Percentiles rank a stretch among this genome's conserved stretches.
phyloP scores from a whole-genome alignment of 176 grass and related monocot species.

The Aechmea fasciata region DNA sequence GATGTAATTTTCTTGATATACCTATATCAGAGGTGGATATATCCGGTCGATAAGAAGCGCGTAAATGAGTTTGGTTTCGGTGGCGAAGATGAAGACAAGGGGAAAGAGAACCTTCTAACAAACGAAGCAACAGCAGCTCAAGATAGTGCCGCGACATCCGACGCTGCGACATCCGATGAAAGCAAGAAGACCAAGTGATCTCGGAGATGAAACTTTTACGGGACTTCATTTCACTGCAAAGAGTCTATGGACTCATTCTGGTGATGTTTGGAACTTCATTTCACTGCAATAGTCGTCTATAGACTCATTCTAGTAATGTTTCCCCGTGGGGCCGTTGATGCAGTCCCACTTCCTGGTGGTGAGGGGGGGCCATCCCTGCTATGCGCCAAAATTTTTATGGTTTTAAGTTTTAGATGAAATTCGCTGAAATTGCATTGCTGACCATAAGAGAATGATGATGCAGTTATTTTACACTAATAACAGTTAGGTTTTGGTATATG shows the following conservation, averaged over 20 bases:
- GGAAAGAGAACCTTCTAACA: not conserved
- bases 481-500: conserved; percentile 12
- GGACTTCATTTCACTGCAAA: too few species aligned
- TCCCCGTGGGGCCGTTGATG: not conserved
- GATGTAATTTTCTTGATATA: conserved; percentile 99
- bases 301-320: not conserved
- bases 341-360: not conserved
- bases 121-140: conserved; percentile 8
- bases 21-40: conserved; percentile 90
- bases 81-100: conserved; percentile 52
- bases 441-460: conserved; percentile 27
- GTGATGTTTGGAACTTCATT: too few species aligned
- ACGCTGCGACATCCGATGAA: conserved; percentile 20
- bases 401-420: conserved; percentile 10
- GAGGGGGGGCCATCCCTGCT: not conserved
- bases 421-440: conserved; percentile 17
- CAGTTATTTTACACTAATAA: not conserved
- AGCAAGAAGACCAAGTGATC: conserved; percentile 70
- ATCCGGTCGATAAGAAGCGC: conserved; percentile 90
- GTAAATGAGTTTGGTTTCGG: conserved; percentile 95
- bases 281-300: too few species aligned
- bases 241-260: too few species aligned
- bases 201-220: not conserved
- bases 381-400: conserved; percentile 14
- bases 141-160: conserved; percentile 14